Conservation (phyloP, 2,329 filamentous ascomycete genomes). For the Fusarium albidum region DNA sequence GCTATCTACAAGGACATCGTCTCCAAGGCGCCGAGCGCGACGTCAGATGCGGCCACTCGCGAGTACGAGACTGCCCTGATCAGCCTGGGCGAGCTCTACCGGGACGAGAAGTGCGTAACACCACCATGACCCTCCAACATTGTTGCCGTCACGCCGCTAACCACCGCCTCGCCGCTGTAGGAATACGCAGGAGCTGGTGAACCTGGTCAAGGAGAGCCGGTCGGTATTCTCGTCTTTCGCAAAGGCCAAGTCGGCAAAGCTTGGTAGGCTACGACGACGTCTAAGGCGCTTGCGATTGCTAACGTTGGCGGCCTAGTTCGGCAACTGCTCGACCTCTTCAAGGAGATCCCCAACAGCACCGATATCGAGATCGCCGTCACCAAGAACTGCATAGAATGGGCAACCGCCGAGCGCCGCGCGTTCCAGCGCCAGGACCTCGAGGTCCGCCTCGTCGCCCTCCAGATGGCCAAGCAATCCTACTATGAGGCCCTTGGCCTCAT, state of each 20-base stretch:
- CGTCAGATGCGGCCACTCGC: conserved; percentile 82
- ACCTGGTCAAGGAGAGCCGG: conserved; percentile 88
- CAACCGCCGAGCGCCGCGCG: conserved; percentile 88
- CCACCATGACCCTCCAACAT: background rate
- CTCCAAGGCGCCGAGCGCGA: conserved; percentile 82
- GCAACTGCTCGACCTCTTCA: conserved; percentile 94
- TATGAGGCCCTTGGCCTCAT: conserved; percentile 97
- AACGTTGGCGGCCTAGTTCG: conserved; percentile 69
- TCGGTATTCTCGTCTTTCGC: conserved; percentile 94
- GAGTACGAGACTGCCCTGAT: conserved; percentile 93
- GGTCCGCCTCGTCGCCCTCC: conserved; percentile 89
- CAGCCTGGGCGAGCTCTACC: conserved; percentile 89
- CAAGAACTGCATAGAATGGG: conserved; percentile 99
- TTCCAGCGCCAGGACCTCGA: conserved; percentile 99
- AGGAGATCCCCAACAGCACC: conserved; percentile 90
- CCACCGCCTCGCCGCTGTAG: conserved; percentile 51
- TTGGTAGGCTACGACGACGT: conserved; percentile 69
- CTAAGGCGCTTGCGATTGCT: conserved; percentile 7
- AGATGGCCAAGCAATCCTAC: conserved; percentile 98
- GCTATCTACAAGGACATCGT: conserved; percentile 89
- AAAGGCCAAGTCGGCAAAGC: conserved; percentile 98
- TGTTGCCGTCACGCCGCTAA: conserved; percentile 19
- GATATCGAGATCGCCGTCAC: conserved; percentile 95
- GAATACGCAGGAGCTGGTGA: conserved; percentile 84
- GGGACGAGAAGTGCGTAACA: conserved; percentile 81